Conservation (phyloP, 2,329 filamentous ascomycete genomes). For the Ramularia collo-cygni region DNA sequence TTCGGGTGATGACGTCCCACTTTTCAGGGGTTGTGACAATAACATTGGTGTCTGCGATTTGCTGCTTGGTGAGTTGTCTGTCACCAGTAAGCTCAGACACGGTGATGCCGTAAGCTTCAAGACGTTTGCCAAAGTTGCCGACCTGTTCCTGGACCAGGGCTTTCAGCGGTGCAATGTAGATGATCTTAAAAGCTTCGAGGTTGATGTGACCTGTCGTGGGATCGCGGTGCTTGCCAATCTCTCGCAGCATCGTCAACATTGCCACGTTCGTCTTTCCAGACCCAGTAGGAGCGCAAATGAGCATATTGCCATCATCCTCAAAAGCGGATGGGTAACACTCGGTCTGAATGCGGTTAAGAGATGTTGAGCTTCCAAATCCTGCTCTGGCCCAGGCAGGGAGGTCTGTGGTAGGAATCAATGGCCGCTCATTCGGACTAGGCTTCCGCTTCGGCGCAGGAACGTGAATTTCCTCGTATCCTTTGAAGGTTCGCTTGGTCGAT, state of each 20-base stretch:
- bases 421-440: conserved; percentile 65
- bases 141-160: conserved; percentile 96
- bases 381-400: conserved; percentile 86
- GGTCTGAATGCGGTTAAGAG: conserved; percentile 92
- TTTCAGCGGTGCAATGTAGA: conserved; percentile 94
- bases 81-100: conserved; percentile 97
- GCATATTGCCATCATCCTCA: conserved; percentile 90
- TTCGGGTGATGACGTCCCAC: conserved; percentile 98
- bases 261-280: conserved; percentile 98
- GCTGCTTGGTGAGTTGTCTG: conserved; percentile 94
- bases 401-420: conserved; percentile 74
- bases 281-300: conserved; percentile 93
- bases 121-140: conserved; percentile 87
- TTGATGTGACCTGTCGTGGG: conserved; percentile 87
- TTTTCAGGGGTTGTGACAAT: conserved; percentile 99
- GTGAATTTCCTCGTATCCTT: conserved; percentile 97
- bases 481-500: conserved; percentile 90
- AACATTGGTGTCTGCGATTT: conserved; percentile 95
- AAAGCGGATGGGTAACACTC: conserved; percentile 90
- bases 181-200: conserved; percentile 94
- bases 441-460: conserved; percentile 88
- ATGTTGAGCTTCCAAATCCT: conserved; percentile 79
- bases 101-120: conserved; percentile 83
- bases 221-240: conserved; percentile 92
- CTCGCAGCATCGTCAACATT: conserved; percentile 91